Conservation (phyloP, 805 yeast species). For the Deakozyma indianensis region DNA sequence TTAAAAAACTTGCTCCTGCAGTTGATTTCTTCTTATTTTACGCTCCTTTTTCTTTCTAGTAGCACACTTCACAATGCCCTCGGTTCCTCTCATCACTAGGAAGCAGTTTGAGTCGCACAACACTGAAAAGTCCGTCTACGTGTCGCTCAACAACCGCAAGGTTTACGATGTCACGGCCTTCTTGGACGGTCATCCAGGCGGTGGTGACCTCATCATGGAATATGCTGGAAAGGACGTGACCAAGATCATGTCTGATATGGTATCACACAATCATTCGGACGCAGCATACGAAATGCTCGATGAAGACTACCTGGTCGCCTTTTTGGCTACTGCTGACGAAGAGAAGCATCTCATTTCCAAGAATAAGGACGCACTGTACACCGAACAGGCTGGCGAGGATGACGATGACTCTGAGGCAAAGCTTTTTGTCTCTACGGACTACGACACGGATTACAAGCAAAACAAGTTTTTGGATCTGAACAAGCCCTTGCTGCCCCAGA, state of each 20-base stretch:
- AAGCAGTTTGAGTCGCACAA: constrained; percentile 40
- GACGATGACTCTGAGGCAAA: constrained; percentile 62
- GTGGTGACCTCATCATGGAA: constrained; percentile 36
- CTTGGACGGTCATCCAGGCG: constrained; percentile 62
- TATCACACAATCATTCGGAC: constrained; percentile 68
- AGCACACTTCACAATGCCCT: neutral
- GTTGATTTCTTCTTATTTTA: too few species aligned
- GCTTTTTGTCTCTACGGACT: constrained; percentile 69
- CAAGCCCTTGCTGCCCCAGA: constrained; percentile 71
- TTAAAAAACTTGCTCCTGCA: too few species aligned
- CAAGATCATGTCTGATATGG: constrained; percentile 57
- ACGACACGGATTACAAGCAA: constrained; percentile 47
- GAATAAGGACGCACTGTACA: constrained; percentile 36
- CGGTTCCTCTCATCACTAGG: constrained; percentile 49
- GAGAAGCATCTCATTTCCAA: constrained; percentile 55
- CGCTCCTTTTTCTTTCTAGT: too few species aligned
- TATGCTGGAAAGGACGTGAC: constrained; percentile 33
- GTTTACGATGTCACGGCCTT: constrained; percentile 73
- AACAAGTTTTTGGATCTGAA: constrained; percentile 80
- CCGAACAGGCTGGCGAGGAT: constrained; percentile 16
- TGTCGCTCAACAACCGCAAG: constrained; percentile 62
- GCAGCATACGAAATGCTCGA: constrained; percentile 76
- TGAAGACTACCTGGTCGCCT: constrained; percentile 68
- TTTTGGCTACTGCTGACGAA: constrained; percentile 69
- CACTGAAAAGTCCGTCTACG: constrained; percentile 39